These are phyloP conservation scores for Phytophthora pluvialis DNA, from an alignment of 352 stramenopile genomes.

Conservation along the genomic window DNA sequence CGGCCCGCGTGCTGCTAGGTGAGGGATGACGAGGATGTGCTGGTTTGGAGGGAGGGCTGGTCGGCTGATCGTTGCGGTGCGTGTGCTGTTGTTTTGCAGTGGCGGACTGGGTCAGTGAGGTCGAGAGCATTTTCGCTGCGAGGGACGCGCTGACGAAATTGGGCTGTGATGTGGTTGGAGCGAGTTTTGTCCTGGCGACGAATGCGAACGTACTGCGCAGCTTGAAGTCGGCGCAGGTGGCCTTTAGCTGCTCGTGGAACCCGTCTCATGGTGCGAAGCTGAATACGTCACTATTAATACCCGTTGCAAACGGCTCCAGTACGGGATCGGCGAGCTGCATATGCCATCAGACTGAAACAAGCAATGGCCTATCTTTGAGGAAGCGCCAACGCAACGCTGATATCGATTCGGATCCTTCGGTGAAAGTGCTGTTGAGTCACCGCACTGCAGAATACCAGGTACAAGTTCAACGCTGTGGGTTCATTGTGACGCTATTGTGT, in stretches of 20 bases:
- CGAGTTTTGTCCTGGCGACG: slow-evolving; percentile 54
- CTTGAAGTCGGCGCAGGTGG: slow-evolving; percentile 47
- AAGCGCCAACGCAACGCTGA: slow-evolving; percentile 26
- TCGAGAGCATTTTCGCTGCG: slow-evolving; percentile 50
- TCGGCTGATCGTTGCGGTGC: not conserved
- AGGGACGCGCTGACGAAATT: slow-evolving; percentile 46
- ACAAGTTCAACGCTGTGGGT: not conserved
- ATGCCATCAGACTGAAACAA: slow-evolving; percentile 17
- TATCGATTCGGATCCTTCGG: slow-evolving; percentile 26
- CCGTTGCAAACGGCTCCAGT: not conserved
- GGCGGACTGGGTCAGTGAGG: slow-evolving; percentile 61
- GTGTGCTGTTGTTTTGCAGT: slow-evolving; percentile 28
- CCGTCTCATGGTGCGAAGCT: slow-evolving; percentile 44
- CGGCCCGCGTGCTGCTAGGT: slow-evolving; percentile 43
- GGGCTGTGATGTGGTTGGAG: slow-evolving; percentile 57
- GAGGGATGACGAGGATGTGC: not conserved
- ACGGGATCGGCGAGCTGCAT: slow-evolving; percentile 4
- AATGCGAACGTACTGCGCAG: slow-evolving; percentile 40
- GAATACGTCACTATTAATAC: slow-evolving; percentile 6
- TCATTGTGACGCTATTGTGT: not conserved
- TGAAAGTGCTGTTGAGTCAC: slow-evolving; percentile 38
- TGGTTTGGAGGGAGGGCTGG: not conserved
- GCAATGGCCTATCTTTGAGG: slow-evolving; percentile 22
- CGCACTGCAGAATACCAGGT: slow-evolving; percentile 70
- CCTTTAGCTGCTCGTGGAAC: slow-evolving; percentile 58